Evolutionary conservation across 495 filamentous ascomycete species (phyloP).

Genomic region (Trichoderma orchidacearum): DNA sequence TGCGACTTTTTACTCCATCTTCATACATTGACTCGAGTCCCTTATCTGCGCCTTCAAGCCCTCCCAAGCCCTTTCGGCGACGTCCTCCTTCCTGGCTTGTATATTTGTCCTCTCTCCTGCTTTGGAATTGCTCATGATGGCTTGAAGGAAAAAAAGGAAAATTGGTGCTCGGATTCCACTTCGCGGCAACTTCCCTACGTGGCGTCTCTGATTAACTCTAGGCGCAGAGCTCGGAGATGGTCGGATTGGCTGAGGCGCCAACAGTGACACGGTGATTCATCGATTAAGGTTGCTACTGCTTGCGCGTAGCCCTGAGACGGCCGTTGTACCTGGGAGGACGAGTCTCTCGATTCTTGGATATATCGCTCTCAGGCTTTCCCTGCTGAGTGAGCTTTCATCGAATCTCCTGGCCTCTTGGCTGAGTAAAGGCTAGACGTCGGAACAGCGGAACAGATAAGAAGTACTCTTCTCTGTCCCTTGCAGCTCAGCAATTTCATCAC

Average conservation of each 20-base stretch:
- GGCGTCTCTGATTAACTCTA: background rate
- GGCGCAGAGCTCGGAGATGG: background rate
- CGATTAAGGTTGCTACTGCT: background rate
- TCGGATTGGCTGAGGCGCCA: background rate
- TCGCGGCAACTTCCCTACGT: background rate
- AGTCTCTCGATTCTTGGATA: background rate
- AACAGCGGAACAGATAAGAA: background rate
- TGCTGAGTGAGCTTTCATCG: no score
- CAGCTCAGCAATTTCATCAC: no score
- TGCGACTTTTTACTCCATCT: conserved; percentile 1
- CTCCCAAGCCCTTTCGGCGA: background rate
- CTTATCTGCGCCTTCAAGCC: background rate
- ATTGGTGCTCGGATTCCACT: background rate
- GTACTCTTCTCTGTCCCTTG: no score
- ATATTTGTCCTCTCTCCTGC: no score
- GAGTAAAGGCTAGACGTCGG: no score
- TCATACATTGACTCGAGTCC: background rate
- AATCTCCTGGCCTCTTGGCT: no score
- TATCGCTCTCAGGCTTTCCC: background rate
- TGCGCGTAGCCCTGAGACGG: background rate
- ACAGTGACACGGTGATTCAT: background rate
- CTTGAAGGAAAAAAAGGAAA: no score
- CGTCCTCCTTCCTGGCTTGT: no score
- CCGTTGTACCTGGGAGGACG: background rate
- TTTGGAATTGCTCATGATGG: no score